These are phyloP conservation scores for Nectriaceae sp. DNA, from an alignment of 2,329 filamentous ascomycete genomes.

Conservation along the genomic window DNA sequence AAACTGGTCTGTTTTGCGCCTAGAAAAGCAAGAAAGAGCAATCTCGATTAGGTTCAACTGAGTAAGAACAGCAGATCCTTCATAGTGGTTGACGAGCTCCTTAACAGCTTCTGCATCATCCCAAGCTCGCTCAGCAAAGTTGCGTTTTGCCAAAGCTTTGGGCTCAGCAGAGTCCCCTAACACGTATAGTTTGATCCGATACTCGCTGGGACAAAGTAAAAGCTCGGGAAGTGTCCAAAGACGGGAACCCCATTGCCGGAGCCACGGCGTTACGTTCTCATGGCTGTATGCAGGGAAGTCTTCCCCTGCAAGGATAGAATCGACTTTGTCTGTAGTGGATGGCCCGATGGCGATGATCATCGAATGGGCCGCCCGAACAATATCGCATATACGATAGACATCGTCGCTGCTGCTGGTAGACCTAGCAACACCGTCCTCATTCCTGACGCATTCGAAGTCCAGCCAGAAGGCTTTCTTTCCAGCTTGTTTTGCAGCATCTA, in stretches of 20 bases:
- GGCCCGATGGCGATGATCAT: conserved; percentile 43
- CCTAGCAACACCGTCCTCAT: conserved; percentile 29
- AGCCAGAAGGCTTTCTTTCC: conserved; percentile 44
- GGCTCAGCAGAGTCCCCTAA: conserved; percentile 9
- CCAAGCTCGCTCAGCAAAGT: conserved; percentile 43
- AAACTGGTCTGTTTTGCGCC: conserved; percentile 37
- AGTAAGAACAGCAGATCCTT: conserved; percentile 41
- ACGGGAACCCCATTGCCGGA: conserved; percentile 45
- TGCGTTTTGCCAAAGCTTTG: conserved; percentile 36
- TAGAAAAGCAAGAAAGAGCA: conserved; percentile 36
- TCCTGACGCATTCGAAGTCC: conserved; percentile 43
- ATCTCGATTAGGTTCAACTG: conserved; percentile 41
- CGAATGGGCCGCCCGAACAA: conserved; percentile 43
- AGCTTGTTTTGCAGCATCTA: conserved; percentile 38
- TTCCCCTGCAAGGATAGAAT: conserved; percentile 20
- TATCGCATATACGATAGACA: conserved; percentile 47
- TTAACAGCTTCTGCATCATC: conserved; percentile 38
- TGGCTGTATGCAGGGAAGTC: conserved; percentile 24
- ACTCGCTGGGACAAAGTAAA: conserved; percentile 22
- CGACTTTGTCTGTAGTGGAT: conserved; percentile 4
- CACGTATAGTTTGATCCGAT: conserved; percentile 17
- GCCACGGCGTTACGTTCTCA: conserved; percentile 16
- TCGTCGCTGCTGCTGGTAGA: conserved; percentile 26
- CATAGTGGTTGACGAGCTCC: conserved; percentile 48
- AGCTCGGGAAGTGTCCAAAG: conserved; percentile 49